Evolutionary conservation across 2,329 filamentous ascomycete species (phyloP).

Genomic region (Trichoderma brevicompactum): DNA sequence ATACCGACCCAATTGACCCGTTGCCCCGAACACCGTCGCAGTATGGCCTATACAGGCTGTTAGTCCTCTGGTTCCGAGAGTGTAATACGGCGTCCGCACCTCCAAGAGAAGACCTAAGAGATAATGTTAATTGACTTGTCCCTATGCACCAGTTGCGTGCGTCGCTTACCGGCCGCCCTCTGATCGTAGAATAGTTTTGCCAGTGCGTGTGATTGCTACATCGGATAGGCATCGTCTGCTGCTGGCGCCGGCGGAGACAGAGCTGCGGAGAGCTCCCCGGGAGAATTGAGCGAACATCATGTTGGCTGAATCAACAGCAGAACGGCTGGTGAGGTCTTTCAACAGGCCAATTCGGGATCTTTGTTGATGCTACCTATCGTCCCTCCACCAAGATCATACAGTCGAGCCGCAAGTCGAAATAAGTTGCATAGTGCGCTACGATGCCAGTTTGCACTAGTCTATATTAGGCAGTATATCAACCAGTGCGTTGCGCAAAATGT

Average conservation of each 20-base stretch:
- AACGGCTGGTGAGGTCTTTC: constrained; percentile 10
- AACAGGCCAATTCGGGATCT: constrained; percentile 21
- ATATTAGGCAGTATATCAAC: neutral
- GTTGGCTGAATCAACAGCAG: constrained; percentile 17
- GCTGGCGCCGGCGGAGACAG: constrained; percentile 34
- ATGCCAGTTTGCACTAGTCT: neutral
- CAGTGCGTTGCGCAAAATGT: neutral
- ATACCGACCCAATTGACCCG: constrained; percentile 92
- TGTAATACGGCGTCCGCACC: constrained; percentile 57
- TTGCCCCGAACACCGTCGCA: constrained; percentile 96
- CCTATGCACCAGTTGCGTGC: constrained; percentile 34
- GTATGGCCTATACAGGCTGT: constrained; percentile 72
- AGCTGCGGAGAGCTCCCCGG: constrained; percentile 18
- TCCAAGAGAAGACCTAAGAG: constrained; percentile 78
- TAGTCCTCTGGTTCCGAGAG: constrained; percentile 33
- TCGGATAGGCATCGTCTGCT: constrained; percentile 70
- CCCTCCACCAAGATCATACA: constrained; percentile 25
- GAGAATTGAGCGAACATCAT: constrained; percentile 18
- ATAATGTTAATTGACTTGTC: constrained; percentile 37
- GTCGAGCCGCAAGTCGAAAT: constrained; percentile 10
- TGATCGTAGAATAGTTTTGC: constrained; percentile 88
- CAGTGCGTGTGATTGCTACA: constrained; percentile 90
- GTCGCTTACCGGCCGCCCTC: constrained; percentile 81
- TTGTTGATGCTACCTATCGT: constrained; percentile 6
- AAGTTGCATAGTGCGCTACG: constrained; percentile 8